Percentiles rank a stretch among this genome's conserved stretches.
These are phyloP conservation scores for Vaccinium darrowii DNA, from an alignment of 148 eudicot genomes.

Conservation along the genomic window DNA sequence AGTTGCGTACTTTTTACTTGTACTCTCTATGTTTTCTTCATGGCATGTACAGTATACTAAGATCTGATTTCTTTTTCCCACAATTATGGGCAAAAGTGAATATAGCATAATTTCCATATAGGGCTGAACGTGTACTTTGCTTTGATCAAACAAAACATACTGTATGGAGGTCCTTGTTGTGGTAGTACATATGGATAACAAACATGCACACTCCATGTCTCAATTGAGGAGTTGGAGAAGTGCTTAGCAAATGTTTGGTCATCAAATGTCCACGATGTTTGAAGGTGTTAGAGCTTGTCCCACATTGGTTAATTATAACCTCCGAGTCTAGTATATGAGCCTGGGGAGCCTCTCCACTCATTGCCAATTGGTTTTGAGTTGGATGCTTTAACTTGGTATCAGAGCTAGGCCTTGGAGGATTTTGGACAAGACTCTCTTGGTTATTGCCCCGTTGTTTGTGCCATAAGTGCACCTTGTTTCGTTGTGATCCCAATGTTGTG, in stretches of 20 bases:
- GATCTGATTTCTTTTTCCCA: not conserved
- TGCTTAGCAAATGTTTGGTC: not conserved
- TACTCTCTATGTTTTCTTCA: not conserved
- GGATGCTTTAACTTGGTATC: no score
- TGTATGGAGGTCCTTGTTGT: slow-evolving; percentile 7
- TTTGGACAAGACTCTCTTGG: no score
- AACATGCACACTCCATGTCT: not conserved
- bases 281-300: no score
- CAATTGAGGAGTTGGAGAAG: not conserved
- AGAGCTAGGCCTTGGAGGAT: no score
- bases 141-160: not conserved
- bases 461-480: no score
- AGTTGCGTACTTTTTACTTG: not conserved
- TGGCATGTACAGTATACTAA: not conserved
- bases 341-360: no score
- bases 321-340: no score
- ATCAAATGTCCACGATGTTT: not conserved
- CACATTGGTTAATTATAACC: no score
- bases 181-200: not conserved
- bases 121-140: not conserved
- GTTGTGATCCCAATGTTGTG: no score
- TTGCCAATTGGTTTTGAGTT: no score
- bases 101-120: not conserved
- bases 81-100: not conserved
- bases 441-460: no score